These are phyloP conservation scores for Mycena albidolilacea DNA, from an alignment of 768 basidiomycete species.

Conservation along the genomic window DNA sequence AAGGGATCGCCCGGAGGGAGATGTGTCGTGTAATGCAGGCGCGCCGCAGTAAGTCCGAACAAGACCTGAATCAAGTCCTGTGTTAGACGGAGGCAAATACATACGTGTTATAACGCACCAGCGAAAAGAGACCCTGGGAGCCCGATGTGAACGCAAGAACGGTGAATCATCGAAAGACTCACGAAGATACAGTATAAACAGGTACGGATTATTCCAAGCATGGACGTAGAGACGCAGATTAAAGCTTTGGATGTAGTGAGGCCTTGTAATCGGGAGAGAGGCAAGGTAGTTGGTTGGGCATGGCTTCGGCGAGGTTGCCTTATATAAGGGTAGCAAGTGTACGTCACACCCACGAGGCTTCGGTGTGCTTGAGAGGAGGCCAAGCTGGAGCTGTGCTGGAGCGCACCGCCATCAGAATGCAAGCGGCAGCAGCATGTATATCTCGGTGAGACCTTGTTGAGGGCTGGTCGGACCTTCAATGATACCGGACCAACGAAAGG, in stretches of 20 bases:
- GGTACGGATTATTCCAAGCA: slow-evolving; percentile 39
- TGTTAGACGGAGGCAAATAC: background rate
- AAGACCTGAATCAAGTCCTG: slow-evolving; percentile 40
- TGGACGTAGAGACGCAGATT: slow-evolving; percentile 11
- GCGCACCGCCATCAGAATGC: slow-evolving; percentile 6
- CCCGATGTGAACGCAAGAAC: slow-evolving; percentile 17
- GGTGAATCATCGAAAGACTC: slow-evolving; percentile 6
- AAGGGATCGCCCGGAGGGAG: slow-evolving; percentile 65
- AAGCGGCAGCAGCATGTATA: background rate
- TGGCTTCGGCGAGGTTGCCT: slow-evolving; percentile 32
- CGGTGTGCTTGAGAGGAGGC: slow-evolving; percentile 18
- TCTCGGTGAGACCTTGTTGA: background rate
- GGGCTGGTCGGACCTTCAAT: background rate
- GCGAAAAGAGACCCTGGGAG: slow-evolving; percentile 34
- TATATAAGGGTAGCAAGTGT: slow-evolving; percentile 25
- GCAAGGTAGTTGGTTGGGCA: slow-evolving; percentile 7
- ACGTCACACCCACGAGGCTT: slow-evolving; percentile 39
- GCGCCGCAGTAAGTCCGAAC: slow-evolving; percentile 66
- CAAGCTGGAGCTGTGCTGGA: background rate
- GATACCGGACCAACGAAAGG: background rate
- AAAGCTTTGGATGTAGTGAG: slow-evolving; percentile 9
- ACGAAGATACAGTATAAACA: slow-evolving; percentile 38
- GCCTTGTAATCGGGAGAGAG: slow-evolving; percentile 18
- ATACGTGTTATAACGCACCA: slow-evolving; percentile 6
- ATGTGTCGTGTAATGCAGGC: slow-evolving; percentile 74